Base-by-base conservation (phyloP, 2,329 filamentous ascomycete species). In the Tothia fuscella region DNA sequence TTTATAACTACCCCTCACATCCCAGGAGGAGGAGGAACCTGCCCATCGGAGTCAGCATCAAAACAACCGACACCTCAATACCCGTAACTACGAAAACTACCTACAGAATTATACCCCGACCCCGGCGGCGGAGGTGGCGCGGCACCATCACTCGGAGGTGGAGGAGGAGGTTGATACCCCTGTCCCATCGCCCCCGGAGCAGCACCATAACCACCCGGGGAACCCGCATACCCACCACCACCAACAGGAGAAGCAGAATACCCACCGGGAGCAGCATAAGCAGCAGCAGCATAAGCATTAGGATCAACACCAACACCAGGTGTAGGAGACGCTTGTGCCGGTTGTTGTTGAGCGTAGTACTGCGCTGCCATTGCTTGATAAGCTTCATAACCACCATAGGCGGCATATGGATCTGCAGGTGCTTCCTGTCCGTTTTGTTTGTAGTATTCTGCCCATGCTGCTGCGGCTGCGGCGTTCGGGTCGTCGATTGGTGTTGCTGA, bases 321-420 rank as follows among this genome's bases (percentile, higher is more conserved):
- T n/a, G n/a, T n/a, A n/a, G n/a, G n/a, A n/a, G n/a, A n/a, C n/a
- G n/a, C n/a, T n/a, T n/a, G n/a, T n/a, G n/a, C n/a, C n/a, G n/a
- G n/a, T n/a, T n/a, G n/a, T n/a, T n/a, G n/a, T n/a, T n/a, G n/a
- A n/a, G n/a, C n/a, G n/a, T 56, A 48, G 20, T 53, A 51, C 35
- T 56, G 59, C 44, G 49, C 49, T 36, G 52, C 51, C 37, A 33
- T 33, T 26, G 33, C 29, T 7, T 54, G 45, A 41, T 62, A 61
- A 9, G 48, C 50, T 13, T 58, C 50, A 37, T 59, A 95, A 42
- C 89, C 89, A 47, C 89, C 89, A 52, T 91, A 95, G 6, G 83
- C 78, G 31, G 86, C 86, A 58, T 95, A 95, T 0, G 88, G 89
- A 54, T 95, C 86, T 48, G 74, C 67, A 42, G 70, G 65, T n/a